Conservation (phyloP, 1,139 yeast genomes). For the Pneumocystis murina region DNA sequence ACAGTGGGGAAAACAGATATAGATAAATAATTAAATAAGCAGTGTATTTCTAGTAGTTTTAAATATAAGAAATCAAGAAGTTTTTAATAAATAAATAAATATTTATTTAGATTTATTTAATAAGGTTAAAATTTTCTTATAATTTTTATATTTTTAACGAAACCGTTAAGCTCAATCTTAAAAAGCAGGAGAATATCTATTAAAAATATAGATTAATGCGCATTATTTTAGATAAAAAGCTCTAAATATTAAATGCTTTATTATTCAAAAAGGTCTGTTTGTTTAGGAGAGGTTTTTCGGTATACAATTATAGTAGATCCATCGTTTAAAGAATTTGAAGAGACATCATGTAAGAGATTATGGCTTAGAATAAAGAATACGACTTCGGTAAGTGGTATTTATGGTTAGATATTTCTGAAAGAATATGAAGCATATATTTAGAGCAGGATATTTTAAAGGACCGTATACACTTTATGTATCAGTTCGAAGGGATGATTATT, state of each 20-base stretch:
- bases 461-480: constrained; percentile 84
- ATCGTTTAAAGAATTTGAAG: neutral
- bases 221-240: neutral
- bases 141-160: neutral
- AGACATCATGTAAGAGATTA: neutral
- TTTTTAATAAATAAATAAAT: too few species aligned
- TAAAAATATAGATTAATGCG: neutral
- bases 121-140: too few species aligned
- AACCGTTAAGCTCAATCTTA: too few species aligned
- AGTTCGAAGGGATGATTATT: constrained; percentile 50
- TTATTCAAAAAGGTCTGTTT: neutral
- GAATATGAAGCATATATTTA: constrained; percentile 51
- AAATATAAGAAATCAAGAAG: too few species aligned
- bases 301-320: neutral
- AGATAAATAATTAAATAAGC: neutral
- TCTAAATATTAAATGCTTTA: neutral
- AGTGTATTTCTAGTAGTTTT: neutral
- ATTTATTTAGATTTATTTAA: too few species aligned
- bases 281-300: neutral
- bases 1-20: neutral
- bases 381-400: neutral
- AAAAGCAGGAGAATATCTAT: neutral
- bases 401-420: constrained; percentile 35
- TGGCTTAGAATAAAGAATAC: neutral
- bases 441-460: constrained; percentile 83